phyloP scores from a whole-genome alignment of 176 grass and related monocot genomes.

The Phragmites australis region DNA sequence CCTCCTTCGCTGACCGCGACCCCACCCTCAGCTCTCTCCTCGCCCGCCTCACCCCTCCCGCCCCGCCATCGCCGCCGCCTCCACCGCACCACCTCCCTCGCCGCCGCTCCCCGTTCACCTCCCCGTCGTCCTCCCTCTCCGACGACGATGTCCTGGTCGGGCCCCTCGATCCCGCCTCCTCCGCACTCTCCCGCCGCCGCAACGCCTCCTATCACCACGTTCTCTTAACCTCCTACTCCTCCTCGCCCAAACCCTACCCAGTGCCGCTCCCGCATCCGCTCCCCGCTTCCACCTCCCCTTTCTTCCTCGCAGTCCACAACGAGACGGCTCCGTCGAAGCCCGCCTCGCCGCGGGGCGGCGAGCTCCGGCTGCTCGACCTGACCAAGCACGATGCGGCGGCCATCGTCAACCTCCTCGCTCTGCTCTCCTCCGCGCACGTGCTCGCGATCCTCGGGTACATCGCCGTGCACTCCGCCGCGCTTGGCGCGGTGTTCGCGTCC shows the following conservation, averaged over 20 bases:
- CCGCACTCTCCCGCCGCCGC: slow-evolving; percentile 43
- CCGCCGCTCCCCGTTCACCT: slow-evolving; percentile 61
- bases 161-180: slow-evolving; percentile 45
- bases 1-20: slow-evolving; percentile 64
- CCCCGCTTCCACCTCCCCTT: slow-evolving; percentile 45
- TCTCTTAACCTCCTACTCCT: slow-evolving; percentile 34
- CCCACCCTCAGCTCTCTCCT: slow-evolving; percentile 68
- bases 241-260: slow-evolving; percentile 48
- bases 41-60: slow-evolving; percentile 51
- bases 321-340: slow-evolving; percentile 45
- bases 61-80: slow-evolving; percentile 34
- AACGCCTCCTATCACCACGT: slow-evolving; percentile 52
- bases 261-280: slow-evolving; percentile 37
- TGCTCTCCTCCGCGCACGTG: slow-evolving; percentile 72
- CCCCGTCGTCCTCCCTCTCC: slow-evolving; percentile 49
- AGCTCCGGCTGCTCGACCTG: slow-evolving; percentile 61
- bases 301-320: slow-evolving; percentile 52
- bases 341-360: slow-evolving; percentile 21
- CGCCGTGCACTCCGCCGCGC: slow-evolving; percentile 56
- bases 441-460: slow-evolving; percentile 76
- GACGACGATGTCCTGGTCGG: slow-evolving; percentile 49
- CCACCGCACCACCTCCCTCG: slow-evolving; percentile 44
- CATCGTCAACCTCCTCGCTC: slow-evolving; percentile 63
- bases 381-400: slow-evolving; percentile 58
- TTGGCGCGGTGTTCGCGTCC: slow-evolving; percentile 66